Evolutionary conservation across 2,329 filamentous ascomycete genomes (phyloP), one percentile per base, ranked within the genome.

Genomic region (Aspergillus aculeatus): DNA sequence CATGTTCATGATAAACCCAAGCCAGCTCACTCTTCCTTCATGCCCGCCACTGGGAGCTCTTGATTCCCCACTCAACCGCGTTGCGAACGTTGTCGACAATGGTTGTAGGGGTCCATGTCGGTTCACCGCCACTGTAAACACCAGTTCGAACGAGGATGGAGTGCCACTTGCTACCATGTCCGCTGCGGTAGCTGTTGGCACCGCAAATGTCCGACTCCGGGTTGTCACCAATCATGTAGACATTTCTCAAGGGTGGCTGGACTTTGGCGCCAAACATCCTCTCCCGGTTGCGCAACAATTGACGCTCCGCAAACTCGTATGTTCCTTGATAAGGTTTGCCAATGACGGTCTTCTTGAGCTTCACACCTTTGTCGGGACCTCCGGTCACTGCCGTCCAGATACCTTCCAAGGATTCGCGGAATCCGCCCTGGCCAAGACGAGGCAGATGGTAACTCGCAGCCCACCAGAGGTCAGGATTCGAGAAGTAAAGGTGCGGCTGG

Each of bases 221-320:
- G 69, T 94, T 94, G 71, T 94, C 90, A 5, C 95, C 95, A 47
- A 98, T 85, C 94, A 98, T 98, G 77, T 96, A 98, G 11, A 98
- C 92, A 48, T 83, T 84, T 68, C 82, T 81, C 57, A 96, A 75
- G n/a, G 83, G 82, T 21, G 69, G 74, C 2, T 75, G 58, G 31
- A 68, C 64, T 26, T 70, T 63, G 61, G 63, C 64, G 16, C 74
- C 69, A 52, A 86, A 78, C 24, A 85, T 61, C 16, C 76, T 71
- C 23, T 80, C 75, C 21, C 89, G 81, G 71, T 90, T 86, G 60
- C 78, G 77, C 56, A 85, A 77, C 54, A 98, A 80, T 54, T 90
- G 83, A 54, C 85, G 82, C 78, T 97, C 91, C 0, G 94, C 94
- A 70, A 90, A 98, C 66, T 85, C 83, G 75, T 96, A 98, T 1